phyloP scores from a whole-genome alignment of 768 basidiomycete genomes.

The Pleurotus djamor region DNA sequence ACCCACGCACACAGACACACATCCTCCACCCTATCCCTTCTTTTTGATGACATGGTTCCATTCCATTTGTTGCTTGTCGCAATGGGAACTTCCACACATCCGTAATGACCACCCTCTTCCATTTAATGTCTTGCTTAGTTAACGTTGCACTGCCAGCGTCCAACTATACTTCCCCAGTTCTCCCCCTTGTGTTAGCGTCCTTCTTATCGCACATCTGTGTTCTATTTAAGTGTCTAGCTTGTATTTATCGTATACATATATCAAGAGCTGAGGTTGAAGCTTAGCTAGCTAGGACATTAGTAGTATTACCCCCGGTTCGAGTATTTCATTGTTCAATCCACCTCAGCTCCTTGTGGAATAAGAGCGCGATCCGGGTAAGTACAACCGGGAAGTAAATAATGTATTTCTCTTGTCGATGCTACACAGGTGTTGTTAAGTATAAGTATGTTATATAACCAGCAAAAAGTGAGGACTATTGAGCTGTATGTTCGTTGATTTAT shows the following conservation, averaged over 20 bases:
- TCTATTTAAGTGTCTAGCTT: not conserved
- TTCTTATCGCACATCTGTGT: not conserved
- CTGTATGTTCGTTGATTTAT: not conserved
- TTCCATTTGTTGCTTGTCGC: not conserved
- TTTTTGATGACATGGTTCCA: not conserved
- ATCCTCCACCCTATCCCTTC: not conserved
- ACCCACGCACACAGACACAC: not conserved
- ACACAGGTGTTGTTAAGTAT: not conserved
- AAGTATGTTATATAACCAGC: not conserved
- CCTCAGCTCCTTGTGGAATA: too few relatives aligned
- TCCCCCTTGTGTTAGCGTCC: not conserved
- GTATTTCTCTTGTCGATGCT: not conserved
- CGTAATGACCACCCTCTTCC: not conserved
- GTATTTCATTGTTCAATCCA: too few relatives aligned
- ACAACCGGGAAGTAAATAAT: not conserved
- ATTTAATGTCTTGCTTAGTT: not conserved
- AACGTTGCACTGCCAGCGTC: not conserved
- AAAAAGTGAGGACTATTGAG: not conserved
- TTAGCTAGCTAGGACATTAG: not conserved
- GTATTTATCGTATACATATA: slow-evolving; percentile 8
- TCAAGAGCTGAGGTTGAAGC: not conserved
- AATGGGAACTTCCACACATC: not conserved
- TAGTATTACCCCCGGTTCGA: too few relatives aligned
- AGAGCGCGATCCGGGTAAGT: not conserved
- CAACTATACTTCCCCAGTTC: not conserved